These are phyloP conservation scores for Corchorus olitorius DNA, from an alignment of 345 rosid species.

Conservation along the genomic window DNA sequence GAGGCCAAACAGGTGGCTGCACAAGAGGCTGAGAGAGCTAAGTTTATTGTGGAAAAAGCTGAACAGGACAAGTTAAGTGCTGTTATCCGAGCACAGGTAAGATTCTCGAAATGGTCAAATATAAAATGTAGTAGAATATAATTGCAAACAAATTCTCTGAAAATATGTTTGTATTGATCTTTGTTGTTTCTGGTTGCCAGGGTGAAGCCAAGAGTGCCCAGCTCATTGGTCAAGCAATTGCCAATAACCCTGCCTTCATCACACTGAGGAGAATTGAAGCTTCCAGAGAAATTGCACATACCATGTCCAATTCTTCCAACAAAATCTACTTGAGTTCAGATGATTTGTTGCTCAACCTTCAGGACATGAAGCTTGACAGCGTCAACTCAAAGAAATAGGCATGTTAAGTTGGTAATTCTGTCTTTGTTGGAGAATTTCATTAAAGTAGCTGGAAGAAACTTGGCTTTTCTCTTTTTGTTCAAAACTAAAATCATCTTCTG, in stretches of 20 bases:
- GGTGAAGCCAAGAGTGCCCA: constrained; percentile 95
- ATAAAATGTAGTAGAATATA: background rate
- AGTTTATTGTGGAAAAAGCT: constrained; percentile 92
- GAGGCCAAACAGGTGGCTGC: constrained; percentile 97
- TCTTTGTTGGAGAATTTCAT: too few species aligned
- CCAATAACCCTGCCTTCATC: constrained; percentile 87
- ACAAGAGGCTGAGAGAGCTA: constrained; percentile 94
- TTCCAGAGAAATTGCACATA: constrained; percentile 86
- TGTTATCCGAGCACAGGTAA: constrained; percentile 87
- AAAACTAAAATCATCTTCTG: too few species aligned
- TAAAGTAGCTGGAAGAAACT: too few species aligned
- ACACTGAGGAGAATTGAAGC: constrained; percentile 95
- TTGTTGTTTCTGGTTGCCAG: constrained; percentile 34
- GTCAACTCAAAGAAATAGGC: constrained; percentile 44
- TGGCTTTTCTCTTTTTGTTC: background rate
- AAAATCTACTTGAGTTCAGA: constrained; percentile 70
- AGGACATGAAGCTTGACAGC: constrained; percentile 55
- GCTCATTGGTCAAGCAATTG: constrained; percentile 93
- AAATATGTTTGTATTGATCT: background rate
- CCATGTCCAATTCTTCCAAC: constrained; percentile 70
- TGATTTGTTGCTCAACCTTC: constrained; percentile 84
- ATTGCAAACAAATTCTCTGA: background rate
- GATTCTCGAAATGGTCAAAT: constrained; percentile 2
- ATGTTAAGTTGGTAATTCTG: background rate
- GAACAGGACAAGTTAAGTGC: constrained; percentile 95